Evolutionary conservation across 192 early-diverging fungal species (phyloP), one percentile per base, ranked within the genome.

Genomic region (Coemansia aciculifera): DNA sequence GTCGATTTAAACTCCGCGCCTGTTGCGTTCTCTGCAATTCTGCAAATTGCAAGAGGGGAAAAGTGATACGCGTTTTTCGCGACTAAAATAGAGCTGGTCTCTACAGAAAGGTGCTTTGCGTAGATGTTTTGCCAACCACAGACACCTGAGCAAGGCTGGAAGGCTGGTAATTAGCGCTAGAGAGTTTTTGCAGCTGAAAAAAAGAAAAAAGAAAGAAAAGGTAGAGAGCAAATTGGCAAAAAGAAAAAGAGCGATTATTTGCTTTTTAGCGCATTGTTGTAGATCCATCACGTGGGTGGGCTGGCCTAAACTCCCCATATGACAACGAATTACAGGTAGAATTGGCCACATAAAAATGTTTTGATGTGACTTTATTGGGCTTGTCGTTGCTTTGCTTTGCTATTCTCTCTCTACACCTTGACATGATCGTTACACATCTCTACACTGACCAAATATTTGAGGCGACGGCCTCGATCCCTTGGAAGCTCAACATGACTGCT

Each of bases 401-500:
- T 27, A 54, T 5, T 46, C n/a, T 62, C n/a, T 62, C 39, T 52
- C 19, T 48, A 7, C 19, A 19, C 8, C 19, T 48, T 23, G 19
- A 9, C 12, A 80, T 75, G 73, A 23, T 54, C 12, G 52, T 66
- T 10, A 31, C 69, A 17, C 70, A 69, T 15, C 40, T 76, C 3
- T 75, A 69, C 52, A 72, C 78, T 0, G 60, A 57, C n/a, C 69
- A 27, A 54, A 62, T 80, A 2, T 46, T 75, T n/a, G 73, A 72
- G 27, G 36, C 42, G 24, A 39, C 23, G 37, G 43, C 59, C 3
- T 51, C 54, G 3, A 27, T 21, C 1, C 65, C 63, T 1, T 75
- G 63, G 67, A 75, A 72, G 61, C 79, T 81, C 23, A 75, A 81
- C 34, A 68, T 81, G 70, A 34, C 63, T 2, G 79, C 74, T 3